Conservation (phyloP, 1,284 basidiomycete genomes). For the Puccinia horiana region DNA sequence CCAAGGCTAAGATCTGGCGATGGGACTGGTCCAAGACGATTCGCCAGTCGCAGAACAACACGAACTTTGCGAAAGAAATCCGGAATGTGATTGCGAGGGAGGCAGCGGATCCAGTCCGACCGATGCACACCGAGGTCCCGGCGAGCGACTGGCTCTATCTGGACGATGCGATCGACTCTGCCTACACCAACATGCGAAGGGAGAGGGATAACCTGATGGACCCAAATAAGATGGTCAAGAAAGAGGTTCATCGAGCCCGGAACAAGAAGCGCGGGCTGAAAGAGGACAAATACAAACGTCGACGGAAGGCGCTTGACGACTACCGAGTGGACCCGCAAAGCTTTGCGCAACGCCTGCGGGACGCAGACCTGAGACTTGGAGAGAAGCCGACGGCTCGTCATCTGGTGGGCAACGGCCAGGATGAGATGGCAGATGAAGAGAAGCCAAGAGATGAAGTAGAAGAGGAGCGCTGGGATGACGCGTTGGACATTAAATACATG, state of each 20-base stretch:
- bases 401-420: not conserved
- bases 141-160: conserved; percentile 38
- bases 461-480: conserved; percentile 29
- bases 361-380: conserved; percentile 2
- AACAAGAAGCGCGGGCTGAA: conserved; percentile 44
- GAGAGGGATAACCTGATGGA: conserved; percentile 46
- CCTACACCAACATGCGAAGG: conserved; percentile 43
- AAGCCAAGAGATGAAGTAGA: conserved; percentile 1
- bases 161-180: conserved; percentile 41
- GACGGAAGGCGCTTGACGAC: conserved; percentile 35
- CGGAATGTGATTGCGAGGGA: conserved; percentile 36
- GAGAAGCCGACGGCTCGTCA: not conserved
- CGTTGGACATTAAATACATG: conserved; percentile 45
- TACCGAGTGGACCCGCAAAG: conserved; percentile 17
- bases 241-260: conserved; percentile 44
- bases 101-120: conserved; percentile 20
- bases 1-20: conserved; percentile 24
- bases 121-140: conserved; percentile 43
- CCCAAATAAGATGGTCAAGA: conserved; percentile 44
- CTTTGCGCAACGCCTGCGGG: conserved; percentile 8
- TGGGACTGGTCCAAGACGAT: conserved; percentile 48
- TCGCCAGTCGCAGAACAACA: conserved; percentile 43
- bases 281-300: conserved; percentile 43
- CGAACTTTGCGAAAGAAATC: conserved; percentile 46
- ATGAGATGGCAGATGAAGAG: not conserved